phyloP scores from a whole-genome alignment of 2,329 filamentous ascomycete genomes.

The Fusarium newnesense region DNA sequence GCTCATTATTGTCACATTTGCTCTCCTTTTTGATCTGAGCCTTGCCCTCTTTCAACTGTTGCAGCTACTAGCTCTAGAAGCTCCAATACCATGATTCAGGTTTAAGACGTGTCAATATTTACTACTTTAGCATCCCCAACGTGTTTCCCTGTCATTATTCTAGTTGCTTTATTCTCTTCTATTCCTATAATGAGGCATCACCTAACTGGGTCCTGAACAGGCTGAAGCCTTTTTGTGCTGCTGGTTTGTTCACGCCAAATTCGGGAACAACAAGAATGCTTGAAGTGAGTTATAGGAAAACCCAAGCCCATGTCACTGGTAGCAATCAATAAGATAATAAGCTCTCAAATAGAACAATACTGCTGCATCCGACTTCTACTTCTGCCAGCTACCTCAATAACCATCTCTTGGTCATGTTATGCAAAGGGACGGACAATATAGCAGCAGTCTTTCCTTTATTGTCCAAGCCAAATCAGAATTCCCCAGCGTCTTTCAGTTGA shows the following conservation, averaged over 20 bases:
- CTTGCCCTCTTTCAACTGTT: neutral
- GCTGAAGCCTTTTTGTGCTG: neutral
- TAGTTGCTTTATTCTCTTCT: accelerated
- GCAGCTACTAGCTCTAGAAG: neutral
- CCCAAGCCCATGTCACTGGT: neutral
- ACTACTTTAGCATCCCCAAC: too few species aligned
- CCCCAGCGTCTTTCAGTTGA: accelerated
- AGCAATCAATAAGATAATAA: neutral
- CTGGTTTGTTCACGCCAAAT: neutral
- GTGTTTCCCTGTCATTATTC: accelerated
- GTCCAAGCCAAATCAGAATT: too few species aligned
- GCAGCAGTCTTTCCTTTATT: accelerated
- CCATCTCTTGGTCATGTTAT: accelerated
- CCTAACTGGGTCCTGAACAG: accelerated
- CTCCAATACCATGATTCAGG: accelerated
- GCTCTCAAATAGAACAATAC: too few species aligned
- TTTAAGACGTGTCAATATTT: neutral
- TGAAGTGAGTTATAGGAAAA: accelerated
- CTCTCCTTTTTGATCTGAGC: neutral
- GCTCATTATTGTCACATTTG: neutral
- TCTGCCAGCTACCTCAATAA: accelerated
- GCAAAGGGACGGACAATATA: accelerated
- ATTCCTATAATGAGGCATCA: accelerated
- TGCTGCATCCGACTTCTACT: accelerated
- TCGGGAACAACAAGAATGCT: neutral